Percentiles rank a stretch among this genome's conserved stretches.
Evolutionary conservation across 164 flowering plant species (phyloP).

Genomic region (Berberis vulgaris): DNA sequence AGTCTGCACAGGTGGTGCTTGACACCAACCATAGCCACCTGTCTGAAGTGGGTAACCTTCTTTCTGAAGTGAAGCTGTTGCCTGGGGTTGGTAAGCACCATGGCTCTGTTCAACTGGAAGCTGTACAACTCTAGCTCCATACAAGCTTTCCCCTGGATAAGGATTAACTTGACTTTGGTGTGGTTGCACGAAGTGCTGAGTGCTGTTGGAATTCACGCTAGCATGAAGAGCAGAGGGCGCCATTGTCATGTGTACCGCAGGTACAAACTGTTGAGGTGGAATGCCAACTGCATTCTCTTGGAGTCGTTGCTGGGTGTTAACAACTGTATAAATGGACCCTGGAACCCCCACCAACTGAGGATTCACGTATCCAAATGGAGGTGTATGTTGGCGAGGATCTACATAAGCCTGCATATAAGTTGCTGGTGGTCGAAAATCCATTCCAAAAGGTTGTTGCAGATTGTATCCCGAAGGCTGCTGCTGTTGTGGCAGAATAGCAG

Average conservation of each 20-base stretch:
- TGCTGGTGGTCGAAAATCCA: slow-evolving; percentile 19
- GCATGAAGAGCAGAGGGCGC: slow-evolving; percentile 30
- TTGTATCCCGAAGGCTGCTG: slow-evolving; percentile 23
- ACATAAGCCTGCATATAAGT: slow-evolving; percentile 29
- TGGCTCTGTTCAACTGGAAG: slow-evolving; percentile 43
- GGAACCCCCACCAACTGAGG: slow-evolving; percentile 31
- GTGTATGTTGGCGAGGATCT: slow-evolving; percentile 43
- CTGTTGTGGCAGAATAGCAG: slow-evolving; percentile 21
- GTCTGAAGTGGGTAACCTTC: slow-evolving; percentile 16
- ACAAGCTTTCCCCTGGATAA: slow-evolving; percentile 26
- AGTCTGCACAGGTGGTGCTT: slow-evolving; percentile 29
- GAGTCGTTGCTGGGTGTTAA: slow-evolving; percentile 29
- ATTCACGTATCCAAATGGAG: slow-evolving; percentile 38
- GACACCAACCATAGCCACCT: slow-evolving; percentile 51
- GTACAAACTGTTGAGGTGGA: slow-evolving; percentile 33
- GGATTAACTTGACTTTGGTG: slow-evolving; percentile 30
- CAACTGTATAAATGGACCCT: slow-evolving; percentile 23
- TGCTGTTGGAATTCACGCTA: slow-evolving; percentile 28
- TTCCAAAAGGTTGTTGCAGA: slow-evolving; percentile 20
- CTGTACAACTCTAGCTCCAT: slow-evolving; percentile 35
- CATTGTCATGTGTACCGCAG: slow-evolving; percentile 38
- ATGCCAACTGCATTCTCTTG: slow-evolving; percentile 24
- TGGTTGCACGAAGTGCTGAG: slow-evolving; percentile 39
- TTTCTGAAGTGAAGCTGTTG: slow-evolving; percentile 17
- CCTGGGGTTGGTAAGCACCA: slow-evolving; percentile 31